These are phyloP conservation scores for Ascochyta koolunga DNA, from an alignment of 2,329 filamentous ascomycete species.

Conservation along the genomic window DNA sequence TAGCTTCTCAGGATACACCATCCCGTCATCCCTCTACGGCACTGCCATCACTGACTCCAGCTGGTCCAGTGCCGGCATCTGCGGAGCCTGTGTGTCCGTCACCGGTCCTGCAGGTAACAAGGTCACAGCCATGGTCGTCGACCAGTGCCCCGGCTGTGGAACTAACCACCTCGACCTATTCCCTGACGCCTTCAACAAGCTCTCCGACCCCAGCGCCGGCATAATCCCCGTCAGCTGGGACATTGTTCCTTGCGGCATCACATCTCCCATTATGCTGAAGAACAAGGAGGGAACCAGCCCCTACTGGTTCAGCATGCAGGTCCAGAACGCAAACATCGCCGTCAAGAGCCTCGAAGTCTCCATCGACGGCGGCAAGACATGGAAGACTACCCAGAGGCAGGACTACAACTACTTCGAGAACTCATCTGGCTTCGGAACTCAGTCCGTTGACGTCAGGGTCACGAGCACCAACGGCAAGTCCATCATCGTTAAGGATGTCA, in stretches of 20 bases:
- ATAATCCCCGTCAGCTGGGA: slow-evolving; percentile 59
- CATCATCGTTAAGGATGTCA: slow-evolving; percentile 60
- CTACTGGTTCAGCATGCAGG: slow-evolving; percentile 68
- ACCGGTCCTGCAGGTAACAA: slow-evolving; percentile 62
- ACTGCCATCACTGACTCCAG: slow-evolving; percentile 65
- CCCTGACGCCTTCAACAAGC: slow-evolving; percentile 56
- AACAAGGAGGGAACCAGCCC: slow-evolving; percentile 60
- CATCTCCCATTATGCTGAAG: slow-evolving; percentile 56
- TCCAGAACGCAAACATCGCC: slow-evolving; percentile 66
- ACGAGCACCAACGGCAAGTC: slow-evolving; percentile 60
- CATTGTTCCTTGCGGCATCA: slow-evolving; percentile 59
- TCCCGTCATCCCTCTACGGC: slow-evolving; percentile 65
- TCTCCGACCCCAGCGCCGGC: slow-evolving; percentile 54
- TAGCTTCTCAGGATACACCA: slow-evolving; percentile 65
- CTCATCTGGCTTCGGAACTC: slow-evolving; percentile 60
- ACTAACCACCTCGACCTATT: slow-evolving; percentile 63
- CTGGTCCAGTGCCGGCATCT: slow-evolving; percentile 63
- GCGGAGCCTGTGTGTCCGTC: slow-evolving; percentile 67
- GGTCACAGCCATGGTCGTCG: slow-evolving; percentile 69
- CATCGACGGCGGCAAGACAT: slow-evolving; percentile 64
- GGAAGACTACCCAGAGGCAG: slow-evolving; percentile 61
- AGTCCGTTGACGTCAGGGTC: slow-evolving; percentile 61
- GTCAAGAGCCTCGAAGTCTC: slow-evolving; percentile 65
- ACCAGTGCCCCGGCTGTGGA: slow-evolving; percentile 63
- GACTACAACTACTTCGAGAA: slow-evolving; percentile 67